These are phyloP conservation scores for Sanghuangporus sanghuang DNA, from an alignment of 1,284 basidiomycete genomes.

Conservation along the genomic window DNA sequence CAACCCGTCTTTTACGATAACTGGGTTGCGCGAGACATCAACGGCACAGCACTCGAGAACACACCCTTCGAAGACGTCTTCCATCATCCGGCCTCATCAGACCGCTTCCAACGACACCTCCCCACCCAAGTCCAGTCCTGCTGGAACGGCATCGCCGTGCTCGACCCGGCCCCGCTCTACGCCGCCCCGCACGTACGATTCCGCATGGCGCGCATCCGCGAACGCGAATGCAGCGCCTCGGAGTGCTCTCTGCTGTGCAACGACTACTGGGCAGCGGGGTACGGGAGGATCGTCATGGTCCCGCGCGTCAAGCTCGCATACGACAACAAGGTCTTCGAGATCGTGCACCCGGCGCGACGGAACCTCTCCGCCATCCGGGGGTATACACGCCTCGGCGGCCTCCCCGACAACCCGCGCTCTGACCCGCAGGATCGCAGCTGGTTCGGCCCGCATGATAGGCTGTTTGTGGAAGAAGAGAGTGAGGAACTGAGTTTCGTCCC, in stretches of 20 bases:
- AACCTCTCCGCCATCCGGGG: slow-evolving; percentile 93
- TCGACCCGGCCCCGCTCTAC: slow-evolving; percentile 93
- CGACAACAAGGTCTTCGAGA: slow-evolving; percentile 90
- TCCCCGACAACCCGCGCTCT: slow-evolving; percentile 89
- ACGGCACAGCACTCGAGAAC: slow-evolving; percentile 94
- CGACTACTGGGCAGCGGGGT: slow-evolving; percentile 90
- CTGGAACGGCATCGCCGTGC: slow-evolving; percentile 93
- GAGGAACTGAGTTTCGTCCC: slow-evolving; percentile 69
- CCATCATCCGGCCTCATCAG: slow-evolving; percentile 70
- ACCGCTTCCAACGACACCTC: slow-evolving; percentile 84
- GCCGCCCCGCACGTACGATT: slow-evolving; percentile 83
- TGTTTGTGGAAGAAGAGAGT: slow-evolving; percentile 85
- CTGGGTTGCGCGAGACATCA: slow-evolving; percentile 96
- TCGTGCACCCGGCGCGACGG: slow-evolving; percentile 83
- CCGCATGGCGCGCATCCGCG: slow-evolving; percentile 82
- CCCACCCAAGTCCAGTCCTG: slow-evolving; percentile 94
- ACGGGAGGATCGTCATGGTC: slow-evolving; percentile 94
- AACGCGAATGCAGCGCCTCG: slow-evolving; percentile 87
- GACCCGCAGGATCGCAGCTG: slow-evolving; percentile 93
- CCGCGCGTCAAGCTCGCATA: slow-evolving; percentile 93
- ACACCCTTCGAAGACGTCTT: slow-evolving; percentile 92
- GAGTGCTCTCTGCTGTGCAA: slow-evolving; percentile 96
- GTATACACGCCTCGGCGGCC: slow-evolving; percentile 83
- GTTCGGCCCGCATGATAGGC: slow-evolving; percentile 92
- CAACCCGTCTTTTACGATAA: slow-evolving; percentile 96